These are phyloP conservation scores for Daphne laureola DNA, from an alignment of 441 rosid species.

Conservation along the genomic window DNA sequence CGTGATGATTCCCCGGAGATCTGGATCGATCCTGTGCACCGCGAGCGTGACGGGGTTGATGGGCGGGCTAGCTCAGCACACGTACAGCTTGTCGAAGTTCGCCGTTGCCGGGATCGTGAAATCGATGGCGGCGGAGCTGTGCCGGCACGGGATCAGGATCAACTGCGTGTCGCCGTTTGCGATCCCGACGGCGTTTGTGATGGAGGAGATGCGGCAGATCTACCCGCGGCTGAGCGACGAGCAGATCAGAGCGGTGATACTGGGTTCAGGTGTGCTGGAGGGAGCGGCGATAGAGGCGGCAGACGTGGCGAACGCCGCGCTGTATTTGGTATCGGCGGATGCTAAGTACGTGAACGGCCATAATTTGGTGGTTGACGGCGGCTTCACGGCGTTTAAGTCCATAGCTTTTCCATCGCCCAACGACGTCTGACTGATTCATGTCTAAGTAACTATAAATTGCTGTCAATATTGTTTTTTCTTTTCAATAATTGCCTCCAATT, in stretches of 20 bases:
- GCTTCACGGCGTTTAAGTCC: conserved; percentile 58
- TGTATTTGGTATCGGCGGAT: conserved; percentile 70
- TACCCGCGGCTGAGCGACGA: conserved; percentile 33
- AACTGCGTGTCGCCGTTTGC: conserved; percentile 76
- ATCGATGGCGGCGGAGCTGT: conserved; percentile 58
- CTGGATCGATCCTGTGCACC: conserved; percentile 68
- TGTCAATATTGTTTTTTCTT: not conserved
- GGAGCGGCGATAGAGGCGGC: conserved; percentile 53
- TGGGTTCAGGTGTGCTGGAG: conserved; percentile 30
- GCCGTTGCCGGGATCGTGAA: conserved; percentile 52
- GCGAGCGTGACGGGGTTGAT: conserved; percentile 61
- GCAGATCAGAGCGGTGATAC: conserved; percentile 28
- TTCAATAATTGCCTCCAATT: no score
- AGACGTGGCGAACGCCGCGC: conserved; percentile 83
- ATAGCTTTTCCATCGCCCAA: conserved; percentile 43
- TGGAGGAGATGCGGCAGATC: conserved; percentile 39
- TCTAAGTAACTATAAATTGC: no score
- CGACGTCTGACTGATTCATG: conserved; percentile 23
- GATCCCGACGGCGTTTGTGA: conserved; percentile 48
- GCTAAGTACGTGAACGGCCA: conserved; percentile 80
- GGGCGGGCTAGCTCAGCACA: conserved; percentile 70
- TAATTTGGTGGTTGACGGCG: conserved; percentile 88
- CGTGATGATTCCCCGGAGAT: conserved; percentile 59
- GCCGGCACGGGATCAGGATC: conserved; percentile 54
- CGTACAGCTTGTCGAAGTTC: conserved; percentile 55